These are phyloP conservation scores for Alternaria gansuensis DNA, from an alignment of 2,329 filamentous ascomycete species.

Conservation along the genomic window DNA sequence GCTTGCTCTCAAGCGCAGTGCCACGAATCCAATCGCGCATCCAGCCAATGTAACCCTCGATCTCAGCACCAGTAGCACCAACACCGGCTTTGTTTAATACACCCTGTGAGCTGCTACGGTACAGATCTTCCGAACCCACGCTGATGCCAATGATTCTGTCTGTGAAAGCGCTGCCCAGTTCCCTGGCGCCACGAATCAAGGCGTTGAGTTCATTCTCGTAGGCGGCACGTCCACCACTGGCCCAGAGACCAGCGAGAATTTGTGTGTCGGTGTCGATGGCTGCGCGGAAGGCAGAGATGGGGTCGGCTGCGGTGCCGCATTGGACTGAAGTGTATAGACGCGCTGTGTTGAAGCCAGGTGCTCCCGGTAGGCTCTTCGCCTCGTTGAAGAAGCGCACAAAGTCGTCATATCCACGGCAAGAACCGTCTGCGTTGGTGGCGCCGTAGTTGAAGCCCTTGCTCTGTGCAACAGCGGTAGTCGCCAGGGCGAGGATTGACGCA, in stretches of 20 bases:
- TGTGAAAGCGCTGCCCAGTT: slow-evolving; percentile 72
- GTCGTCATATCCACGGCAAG: slow-evolving; percentile 68
- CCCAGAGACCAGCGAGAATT: slow-evolving; percentile 84
- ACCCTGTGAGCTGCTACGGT: slow-evolving; percentile 68
- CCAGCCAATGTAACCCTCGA: slow-evolving; percentile 74
- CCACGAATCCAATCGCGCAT: slow-evolving; percentile 70
- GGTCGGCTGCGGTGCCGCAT: slow-evolving; percentile 66
- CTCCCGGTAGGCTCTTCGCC: slow-evolving; percentile 70
- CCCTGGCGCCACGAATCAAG: slow-evolving; percentile 70
- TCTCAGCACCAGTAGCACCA: slow-evolving; percentile 68
- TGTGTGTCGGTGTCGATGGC: slow-evolving; percentile 80
- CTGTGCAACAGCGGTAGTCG: slow-evolving; percentile 37
- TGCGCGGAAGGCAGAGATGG: slow-evolving; percentile 63
- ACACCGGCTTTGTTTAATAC: slow-evolving; percentile 67
- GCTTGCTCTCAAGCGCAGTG: slow-evolving; percentile 65
- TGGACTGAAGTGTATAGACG: slow-evolving; percentile 78
- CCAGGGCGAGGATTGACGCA: slow-evolving; percentile 30
- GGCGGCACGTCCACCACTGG: slow-evolving; percentile 68
- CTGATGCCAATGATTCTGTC: slow-evolving; percentile 80
- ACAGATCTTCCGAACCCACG: slow-evolving; percentile 80
- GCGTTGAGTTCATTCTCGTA: slow-evolving; percentile 79
- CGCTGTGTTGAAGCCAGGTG: slow-evolving; percentile 71
- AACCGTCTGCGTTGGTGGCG: slow-evolving; percentile 66
- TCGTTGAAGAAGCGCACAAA: slow-evolving; percentile 75
- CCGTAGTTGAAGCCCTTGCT: slow-evolving; percentile 76